Evolutionary conservation across 164 flowering plant genomes (phyloP).

Genomic region (Magnolia changhungtana): DNA sequence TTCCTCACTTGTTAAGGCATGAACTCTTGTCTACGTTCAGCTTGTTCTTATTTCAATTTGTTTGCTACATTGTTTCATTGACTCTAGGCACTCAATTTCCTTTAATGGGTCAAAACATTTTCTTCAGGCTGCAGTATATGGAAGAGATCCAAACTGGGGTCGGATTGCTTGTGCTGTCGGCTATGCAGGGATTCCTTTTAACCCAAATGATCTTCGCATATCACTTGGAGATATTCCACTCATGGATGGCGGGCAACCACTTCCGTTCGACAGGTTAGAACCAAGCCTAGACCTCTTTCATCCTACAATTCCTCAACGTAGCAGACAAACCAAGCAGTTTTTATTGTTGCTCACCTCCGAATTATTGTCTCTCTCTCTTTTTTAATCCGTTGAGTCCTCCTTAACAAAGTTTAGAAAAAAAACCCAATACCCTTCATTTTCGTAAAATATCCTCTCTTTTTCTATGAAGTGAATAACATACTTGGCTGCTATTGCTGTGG

Average conservation of each 20-base stretch:
- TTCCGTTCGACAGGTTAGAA: slow-evolving; percentile 73
- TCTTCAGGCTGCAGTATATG: slow-evolving; percentile 86
- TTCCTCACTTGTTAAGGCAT: slow-evolving; percentile 83
- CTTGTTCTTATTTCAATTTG: neutral
- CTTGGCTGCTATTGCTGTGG: too few species aligned
- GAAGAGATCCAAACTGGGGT: slow-evolving; percentile 99
- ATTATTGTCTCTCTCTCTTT: too few species aligned
- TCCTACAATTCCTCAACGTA: neutral
- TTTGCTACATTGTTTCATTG: neutral
- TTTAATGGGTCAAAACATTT: neutral
- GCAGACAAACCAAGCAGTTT: neutral
- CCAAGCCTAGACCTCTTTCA: neutral
- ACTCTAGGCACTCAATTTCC: neutral
- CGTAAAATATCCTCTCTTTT: too few species aligned
- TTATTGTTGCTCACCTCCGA: too few species aligned
- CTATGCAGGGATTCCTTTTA: slow-evolving; percentile 75
- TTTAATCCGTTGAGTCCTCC: too few species aligned
- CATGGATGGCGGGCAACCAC: slow-evolving; percentile 93
- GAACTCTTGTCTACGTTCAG: neutral
- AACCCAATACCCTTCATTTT: too few species aligned
- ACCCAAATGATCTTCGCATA: slow-evolving; percentile 58
- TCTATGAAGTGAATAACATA: too few species aligned
- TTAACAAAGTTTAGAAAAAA: too few species aligned
- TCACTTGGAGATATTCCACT: slow-evolving; percentile 75
- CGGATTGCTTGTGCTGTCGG: slow-evolving; percentile 98